Conservation (phyloP, 2,329 filamentous ascomycete genomes). For the Diaporthe vaccinii region DNA sequence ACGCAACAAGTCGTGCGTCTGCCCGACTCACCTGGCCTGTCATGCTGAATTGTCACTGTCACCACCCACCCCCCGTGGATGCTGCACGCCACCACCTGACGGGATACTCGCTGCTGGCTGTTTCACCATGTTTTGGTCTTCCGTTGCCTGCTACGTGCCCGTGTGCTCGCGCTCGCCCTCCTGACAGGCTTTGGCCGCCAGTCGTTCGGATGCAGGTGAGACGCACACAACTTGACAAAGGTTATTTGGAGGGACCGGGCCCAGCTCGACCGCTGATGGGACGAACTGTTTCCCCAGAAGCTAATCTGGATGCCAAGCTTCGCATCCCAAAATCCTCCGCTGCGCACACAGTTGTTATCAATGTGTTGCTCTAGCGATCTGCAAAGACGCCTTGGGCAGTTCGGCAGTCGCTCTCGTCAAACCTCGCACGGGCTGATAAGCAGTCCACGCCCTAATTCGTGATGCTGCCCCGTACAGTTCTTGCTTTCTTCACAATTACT, state of each 20-base stretch:
- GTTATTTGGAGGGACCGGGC: slow-evolving; percentile 33
- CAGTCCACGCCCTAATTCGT: not conserved
- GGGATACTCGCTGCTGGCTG: slow-evolving; percentile 20
- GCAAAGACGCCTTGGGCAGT: not conserved
- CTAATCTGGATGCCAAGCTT: slow-evolving; percentile 37
- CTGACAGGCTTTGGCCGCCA: not conserved
- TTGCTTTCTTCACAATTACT: not conserved
- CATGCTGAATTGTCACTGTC: not conserved
- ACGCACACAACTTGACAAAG: not conserved
- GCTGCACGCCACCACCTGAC: not conserved
- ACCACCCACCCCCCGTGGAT: not conserved
- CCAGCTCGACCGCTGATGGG: slow-evolving; percentile 4
- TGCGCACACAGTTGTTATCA: not conserved
- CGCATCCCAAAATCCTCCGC: slow-evolving; percentile 4
- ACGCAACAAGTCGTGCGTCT: slow-evolving; percentile 3
- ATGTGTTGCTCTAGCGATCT: slow-evolving; percentile 3
- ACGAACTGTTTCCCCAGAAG: slow-evolving; percentile 35
- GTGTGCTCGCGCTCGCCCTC: slow-evolving; percentile 3
- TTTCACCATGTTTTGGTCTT: slow-evolving; percentile 20
- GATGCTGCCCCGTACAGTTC: not conserved
- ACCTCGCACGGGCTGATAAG: not conserved
- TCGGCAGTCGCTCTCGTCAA: slow-evolving; percentile 5
- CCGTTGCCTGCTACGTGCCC: not conserved
- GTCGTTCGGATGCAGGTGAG: slow-evolving; percentile 24
- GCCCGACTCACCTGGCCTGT: not conserved